A percentile compares a stretch with the other conserved stretches of the same genome.
Evolutionary conservation across 148 eudicot genomes (phyloP).

Genomic region (Cornus kousa): DNA sequence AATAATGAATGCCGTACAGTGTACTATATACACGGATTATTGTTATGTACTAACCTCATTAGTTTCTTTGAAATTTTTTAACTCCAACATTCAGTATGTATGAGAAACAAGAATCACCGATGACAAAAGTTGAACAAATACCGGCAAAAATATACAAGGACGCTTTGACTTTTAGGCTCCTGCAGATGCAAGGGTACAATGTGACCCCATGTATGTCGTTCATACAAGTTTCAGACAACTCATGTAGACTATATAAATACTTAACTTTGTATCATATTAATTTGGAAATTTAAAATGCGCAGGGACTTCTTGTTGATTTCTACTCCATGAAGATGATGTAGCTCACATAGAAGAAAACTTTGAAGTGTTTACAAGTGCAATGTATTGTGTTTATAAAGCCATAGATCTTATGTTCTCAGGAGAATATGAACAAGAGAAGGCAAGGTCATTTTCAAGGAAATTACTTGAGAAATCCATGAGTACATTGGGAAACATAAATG

Average conservation of each 20-base stretch:
- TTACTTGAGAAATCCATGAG: constrained; percentile 28
- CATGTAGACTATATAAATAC: no score
- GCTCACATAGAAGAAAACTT: constrained; percentile 27
- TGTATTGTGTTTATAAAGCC: constrained; percentile 40
- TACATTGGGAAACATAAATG: background rate
- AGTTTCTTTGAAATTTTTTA: no score
- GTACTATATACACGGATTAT: no score
- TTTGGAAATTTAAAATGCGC: background rate
- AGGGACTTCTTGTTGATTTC: constrained; percentile 47
- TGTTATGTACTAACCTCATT: no score
- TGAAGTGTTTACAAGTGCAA: constrained; percentile 12
- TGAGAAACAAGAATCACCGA: background rate
- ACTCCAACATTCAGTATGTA: no score
- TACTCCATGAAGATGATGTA: constrained; percentile 17
- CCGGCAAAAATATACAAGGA: constrained; percentile 33
- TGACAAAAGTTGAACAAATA: background rate
- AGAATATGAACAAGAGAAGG: constrained; percentile 30
- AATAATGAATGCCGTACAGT: no score
- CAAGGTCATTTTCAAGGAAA: constrained; percentile 33
- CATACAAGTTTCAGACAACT: no score
- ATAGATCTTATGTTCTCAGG: constrained; percentile 36
- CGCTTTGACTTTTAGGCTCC: constrained; percentile 41
- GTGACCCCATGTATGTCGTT: constrained; percentile 30
- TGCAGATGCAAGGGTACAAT: constrained; percentile 36
- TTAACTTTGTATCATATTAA: no score